Conservation (phyloP, 352 stramenopile species). For the Pseudoperonospora humuli region DNA sequence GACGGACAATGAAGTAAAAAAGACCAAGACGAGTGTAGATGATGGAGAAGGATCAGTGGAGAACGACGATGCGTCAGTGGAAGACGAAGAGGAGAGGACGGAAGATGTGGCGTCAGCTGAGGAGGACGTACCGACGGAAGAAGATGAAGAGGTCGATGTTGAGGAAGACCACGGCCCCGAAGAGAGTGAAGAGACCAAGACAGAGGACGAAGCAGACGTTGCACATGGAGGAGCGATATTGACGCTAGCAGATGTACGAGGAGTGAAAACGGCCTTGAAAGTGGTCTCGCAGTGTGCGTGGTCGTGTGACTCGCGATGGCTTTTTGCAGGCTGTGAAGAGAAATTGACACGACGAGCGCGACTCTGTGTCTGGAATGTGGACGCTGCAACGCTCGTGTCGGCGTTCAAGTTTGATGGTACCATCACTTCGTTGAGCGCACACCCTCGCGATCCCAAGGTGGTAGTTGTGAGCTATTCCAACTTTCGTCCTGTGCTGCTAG, state of each 20-base stretch:
- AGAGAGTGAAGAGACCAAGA: constrained; percentile 15
- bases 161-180: neutral
- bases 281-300: constrained; percentile 55
- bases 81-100: constrained; percentile 31
- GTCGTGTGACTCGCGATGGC: constrained; percentile 50
- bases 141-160: constrained; percentile 15
- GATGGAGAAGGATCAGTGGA: constrained; percentile 29
- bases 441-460: constrained; percentile 44
- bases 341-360: constrained; percentile 45
- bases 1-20: constrained; percentile 5
- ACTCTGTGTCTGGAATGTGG: constrained; percentile 64
- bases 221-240: constrained; percentile 14
- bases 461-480: constrained; percentile 58
- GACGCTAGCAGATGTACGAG: constrained; percentile 38
- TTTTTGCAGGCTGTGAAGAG: constrained; percentile 67
- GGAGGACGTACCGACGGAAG: constrained; percentile 27
- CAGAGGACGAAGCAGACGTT: constrained; percentile 11
- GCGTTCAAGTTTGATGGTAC: constrained; percentile 50
- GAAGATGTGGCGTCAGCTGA: constrained; percentile 25
- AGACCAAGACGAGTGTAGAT: constrained; percentile 5
- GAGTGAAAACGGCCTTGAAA: constrained; percentile 50
- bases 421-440: constrained; percentile 48
- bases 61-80: constrained; percentile 27
- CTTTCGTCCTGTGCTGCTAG: constrained; percentile 40
- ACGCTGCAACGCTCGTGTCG: constrained; percentile 43